Base-by-base conservation (phyloP, 176 grass and related monocot genomes). In the Puya raimondii region DNA sequence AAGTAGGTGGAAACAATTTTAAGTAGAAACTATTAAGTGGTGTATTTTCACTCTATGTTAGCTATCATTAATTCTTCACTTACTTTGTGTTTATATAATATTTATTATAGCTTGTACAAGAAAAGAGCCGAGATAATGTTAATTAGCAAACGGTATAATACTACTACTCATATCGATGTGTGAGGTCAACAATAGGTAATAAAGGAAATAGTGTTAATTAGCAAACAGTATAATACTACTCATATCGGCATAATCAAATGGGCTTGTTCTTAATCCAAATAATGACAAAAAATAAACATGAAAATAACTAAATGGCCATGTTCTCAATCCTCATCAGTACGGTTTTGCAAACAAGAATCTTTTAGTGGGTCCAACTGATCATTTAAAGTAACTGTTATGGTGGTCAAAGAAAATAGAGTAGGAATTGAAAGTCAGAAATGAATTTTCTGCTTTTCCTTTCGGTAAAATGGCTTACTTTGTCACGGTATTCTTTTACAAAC, bases 401-500 rank as follows among this genome's bases (percentile, higher is more conserved):
- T 9, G 5, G 0, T 17, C 53, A 57, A 57, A 13, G n/a, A 57
- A 13, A 16, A 57, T 57, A 9, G 13, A 57, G 53, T 15, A 17
- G 12, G 1, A 59, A 18, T 59, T 17, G n/a, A 59, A 59, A n/a
- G 20, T 15, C 13, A 21, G 10, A 21, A 5, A 59, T 20, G 20
- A 59, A 17, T 17, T 61, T 61, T 61, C 12, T 0, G 4, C 33
- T 42, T 42, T 42, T 42, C 33, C 33, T 7, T 42, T 42, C 7
- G 2, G 56, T 10, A 65, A 65, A 58, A 52, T 5, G 11, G 12
- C 27, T 76, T 61, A 81, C 84, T 79, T 90, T 93, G 74, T 84
- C 83, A 27, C 94, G 85, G 78, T 80, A 99, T 81, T 90, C 87
- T 67, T 68, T 78, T 68, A 99, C 80, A 71, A 99, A 90, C 4